phyloP scores from a whole-genome alignment of 2,329 filamentous ascomycete genomes.

The Colletotrichum godetiae region DNA sequence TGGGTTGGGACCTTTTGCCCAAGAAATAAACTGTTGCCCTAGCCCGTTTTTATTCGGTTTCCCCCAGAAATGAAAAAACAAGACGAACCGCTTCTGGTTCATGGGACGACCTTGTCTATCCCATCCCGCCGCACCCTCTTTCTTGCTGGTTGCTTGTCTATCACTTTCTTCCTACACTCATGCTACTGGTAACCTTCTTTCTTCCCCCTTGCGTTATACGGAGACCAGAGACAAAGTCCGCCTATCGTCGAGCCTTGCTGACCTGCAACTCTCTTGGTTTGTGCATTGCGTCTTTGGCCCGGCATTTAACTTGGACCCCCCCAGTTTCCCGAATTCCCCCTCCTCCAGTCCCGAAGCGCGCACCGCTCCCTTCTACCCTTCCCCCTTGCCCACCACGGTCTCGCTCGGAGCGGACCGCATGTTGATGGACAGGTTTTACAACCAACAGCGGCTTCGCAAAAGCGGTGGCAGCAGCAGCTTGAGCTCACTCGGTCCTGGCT shows the following conservation, averaged over 20 bases:
- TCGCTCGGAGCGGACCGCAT: constrained; percentile 21
- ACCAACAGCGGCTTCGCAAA: constrained; percentile 18
- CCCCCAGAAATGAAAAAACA: constrained; percentile 14
- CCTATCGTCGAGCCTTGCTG: neutral
- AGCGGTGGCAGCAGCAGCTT: neutral
- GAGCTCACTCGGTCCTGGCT: neutral
- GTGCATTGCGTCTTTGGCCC: constrained; percentile 10
- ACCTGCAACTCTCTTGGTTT: neutral
- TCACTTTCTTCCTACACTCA: neutral
- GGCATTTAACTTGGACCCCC: neutral
- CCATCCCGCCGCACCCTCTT: neutral
- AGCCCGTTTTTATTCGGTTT: constrained; percentile 6
- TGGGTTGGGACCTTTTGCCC: neutral
- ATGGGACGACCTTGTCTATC: constrained; percentile 32
- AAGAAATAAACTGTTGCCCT: constrained; percentile 27
- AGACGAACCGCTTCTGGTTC: constrained; percentile 20
- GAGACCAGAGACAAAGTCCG: neutral
- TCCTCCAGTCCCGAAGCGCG: neutral
- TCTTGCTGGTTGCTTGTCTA: neutral
- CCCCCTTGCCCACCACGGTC: neutral
- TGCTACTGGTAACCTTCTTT: neutral
- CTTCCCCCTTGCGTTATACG: constrained; percentile 6
- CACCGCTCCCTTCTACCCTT: constrained; percentile 2
- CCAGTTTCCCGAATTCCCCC: neutral
- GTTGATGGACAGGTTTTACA: constrained; percentile 27